Evolutionary conservation across 805 yeast species (phyloP).

Genomic region (Ogataea trehalophila): DNA sequence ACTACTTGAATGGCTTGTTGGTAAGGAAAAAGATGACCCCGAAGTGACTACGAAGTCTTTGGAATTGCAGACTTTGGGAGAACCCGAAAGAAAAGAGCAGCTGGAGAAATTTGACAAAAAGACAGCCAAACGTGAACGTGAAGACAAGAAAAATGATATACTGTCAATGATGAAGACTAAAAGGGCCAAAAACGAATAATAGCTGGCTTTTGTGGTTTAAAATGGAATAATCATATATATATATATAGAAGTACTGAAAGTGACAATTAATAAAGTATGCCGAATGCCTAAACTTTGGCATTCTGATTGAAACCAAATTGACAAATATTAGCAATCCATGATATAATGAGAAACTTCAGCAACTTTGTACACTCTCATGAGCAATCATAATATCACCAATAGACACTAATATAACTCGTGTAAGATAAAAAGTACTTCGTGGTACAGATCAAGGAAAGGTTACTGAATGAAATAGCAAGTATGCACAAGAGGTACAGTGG

Average conservation of each 20-base stretch:
- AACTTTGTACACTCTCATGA: slow-evolving; percentile 22
- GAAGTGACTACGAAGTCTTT: slow-evolving; percentile 47
- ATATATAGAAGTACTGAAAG: not conserved
- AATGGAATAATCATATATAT: not conserved
- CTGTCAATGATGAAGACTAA: slow-evolving; percentile 20
- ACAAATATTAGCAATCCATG: slow-evolving; percentile 34
- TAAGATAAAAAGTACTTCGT: slow-evolving; percentile 48
- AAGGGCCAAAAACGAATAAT: slow-evolving; percentile 12
- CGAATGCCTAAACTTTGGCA: slow-evolving; percentile 3
- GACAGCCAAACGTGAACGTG: slow-evolving; percentile 27
- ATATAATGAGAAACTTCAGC: slow-evolving; percentile 40
- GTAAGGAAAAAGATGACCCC: slow-evolving; percentile 44
- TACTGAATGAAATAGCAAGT: slow-evolving; percentile 36
- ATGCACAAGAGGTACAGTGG: slow-evolving; percentile 33
- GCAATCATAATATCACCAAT: slow-evolving; percentile 42
- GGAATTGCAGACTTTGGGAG: slow-evolving; percentile 56
- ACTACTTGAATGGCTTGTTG: slow-evolving; percentile 76
- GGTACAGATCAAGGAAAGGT: slow-evolving; percentile 42
- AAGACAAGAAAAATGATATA: slow-evolving; percentile 16
- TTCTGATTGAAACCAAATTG: slow-evolving; percentile 38
- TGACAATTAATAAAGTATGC: not conserved
- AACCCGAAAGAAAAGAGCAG: slow-evolving; percentile 64
- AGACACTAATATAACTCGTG: slow-evolving; percentile 44
- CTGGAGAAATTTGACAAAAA: slow-evolving; percentile 60
- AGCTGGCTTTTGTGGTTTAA: not conserved